Evolutionary conservation across 441 rosid species (phyloP).

Genomic region (Pelargonium myrrhifolium): DNA sequence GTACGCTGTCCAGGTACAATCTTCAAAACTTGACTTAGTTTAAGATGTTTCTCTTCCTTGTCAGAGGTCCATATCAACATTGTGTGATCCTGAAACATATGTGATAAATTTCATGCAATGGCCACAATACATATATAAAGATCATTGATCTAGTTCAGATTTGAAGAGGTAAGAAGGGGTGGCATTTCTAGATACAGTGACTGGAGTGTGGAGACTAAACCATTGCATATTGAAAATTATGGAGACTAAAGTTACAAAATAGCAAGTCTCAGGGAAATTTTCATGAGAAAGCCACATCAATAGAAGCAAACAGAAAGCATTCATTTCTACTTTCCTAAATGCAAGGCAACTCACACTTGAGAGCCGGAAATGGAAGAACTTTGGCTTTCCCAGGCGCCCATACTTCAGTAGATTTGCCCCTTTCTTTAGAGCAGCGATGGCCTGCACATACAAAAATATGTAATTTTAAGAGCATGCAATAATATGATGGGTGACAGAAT

Average conservation of each 20-base stretch:
- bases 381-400: conserved; percentile 57
- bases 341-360: conserved; percentile 21
- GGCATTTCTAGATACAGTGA: not conserved
- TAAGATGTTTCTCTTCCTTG: conserved; percentile 61
- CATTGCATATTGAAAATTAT: not conserved
- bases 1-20: conserved; percentile 92
- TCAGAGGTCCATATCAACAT: conserved; percentile 80
- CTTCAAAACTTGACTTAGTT: conserved; percentile 54
- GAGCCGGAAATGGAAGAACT: conserved; percentile 57
- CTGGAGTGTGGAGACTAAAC: not conserved
- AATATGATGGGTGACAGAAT: not conserved
- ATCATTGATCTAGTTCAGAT: conserved; percentile 12
- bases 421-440: conserved; percentile 52
- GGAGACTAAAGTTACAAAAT: not conserved
- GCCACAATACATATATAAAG: conserved; percentile 8
- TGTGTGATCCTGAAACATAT: conserved; percentile 57
- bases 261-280: not conserved
- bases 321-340: not conserved
- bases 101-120: not conserved
- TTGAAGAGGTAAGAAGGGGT: not conserved
- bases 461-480: not conserved
- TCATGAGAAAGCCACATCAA: conserved; percentile 6
- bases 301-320: conserved; percentile 6
- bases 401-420: conserved; percentile 55
- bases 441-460: conserved; percentile 24